Evolutionary conservation across 148 eudicot species (phyloP), one percentile per base, ranked within the genome.

Genomic region (Limonium bicolor): DNA sequence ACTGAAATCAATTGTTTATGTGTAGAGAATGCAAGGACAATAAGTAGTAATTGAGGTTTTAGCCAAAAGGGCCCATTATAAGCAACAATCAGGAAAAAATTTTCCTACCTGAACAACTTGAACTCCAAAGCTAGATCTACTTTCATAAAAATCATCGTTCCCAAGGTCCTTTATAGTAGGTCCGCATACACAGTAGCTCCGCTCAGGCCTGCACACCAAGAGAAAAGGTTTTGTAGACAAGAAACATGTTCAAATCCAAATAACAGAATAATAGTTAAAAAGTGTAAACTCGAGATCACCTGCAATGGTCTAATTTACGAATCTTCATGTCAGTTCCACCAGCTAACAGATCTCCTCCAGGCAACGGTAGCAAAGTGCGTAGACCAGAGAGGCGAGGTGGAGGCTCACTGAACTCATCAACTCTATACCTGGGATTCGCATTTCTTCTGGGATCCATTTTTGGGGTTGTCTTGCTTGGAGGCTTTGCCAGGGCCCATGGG

Each of bases 251-350:
- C n/a, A n/a, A n/a, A n/a, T n/a, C n/a, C n/a, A n/a, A n/a, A n/a
- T n/a, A n/a, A n/a, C n/a, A n/a, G n/a, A n/a, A n/a, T n/a, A n/a
- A n/a, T n/a, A n/a, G n/a, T n/a, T n/a, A n/a, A n/a, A n/a, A n/a
- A n/a, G n/a, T n/a, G n/a, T n/a, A 24, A 6, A 14, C 10, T 13
- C 17, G 48, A 41, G 40, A 39, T 20, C 27, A 80, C 97, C 97
- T 77, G 75, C 55, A 66, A 69, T 84, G 95, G 55, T 90, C 93
- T 95, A 92, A 90, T 50, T 87, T 59, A 33, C 97, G 97, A 41
- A 90, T 90, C 68, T 68, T 90, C 74, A 90, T 66, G 68, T 90
- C 97, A 24, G 97, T 80, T 52, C 97, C 95, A 24, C 87, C 97
- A 28, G 97, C 84, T 57, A 90, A 63, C 45, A 90, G 46, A 68